Base-by-base conservation (phyloP, 495 filamentous ascomycete species). In the Annulohypoxylon maeteangense region DNA sequence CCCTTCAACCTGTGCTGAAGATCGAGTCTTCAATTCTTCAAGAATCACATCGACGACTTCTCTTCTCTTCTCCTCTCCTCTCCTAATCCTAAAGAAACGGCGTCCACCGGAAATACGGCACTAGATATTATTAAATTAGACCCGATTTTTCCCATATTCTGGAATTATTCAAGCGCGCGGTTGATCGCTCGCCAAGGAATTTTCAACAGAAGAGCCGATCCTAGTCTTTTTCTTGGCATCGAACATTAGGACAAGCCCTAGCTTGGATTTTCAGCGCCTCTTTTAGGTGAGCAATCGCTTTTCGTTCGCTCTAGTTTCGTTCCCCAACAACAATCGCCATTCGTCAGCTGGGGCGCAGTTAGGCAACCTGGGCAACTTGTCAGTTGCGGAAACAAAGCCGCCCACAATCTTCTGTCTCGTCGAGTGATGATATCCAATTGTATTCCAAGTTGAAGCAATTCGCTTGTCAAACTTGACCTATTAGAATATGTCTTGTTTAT, bases 321-420 rank as follows among this genome's bases (percentile, higher is more conserved):
- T 27, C 3, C 44, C 68, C 65, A 55, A 32, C 40, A 16, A 44
- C 59, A 67, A 56, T 65, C 61, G 55, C 65, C 70, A 72, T 65
- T 68, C 65, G 65, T 73, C 70, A 73, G 29, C 65, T 73, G 54
- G 54, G 70, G 70, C 70, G 70, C 65, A 68, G 70, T 55, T 60
- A 47, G 31, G 56, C 14, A 47, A 12, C 32, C 59, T 48, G 51
- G 31, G 56, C 14, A 47, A 12, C 32, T 53, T 48, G 51, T 47
- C 51, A 63, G 53, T 8, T 34, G 20, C 16, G 34, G 22, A 7
- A 57, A 65, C 53, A 68, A 67, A 67, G 63, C 69, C 51, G 59
- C 60, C 60, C 42, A 23, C n/a, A 32, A 29, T 59, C 57, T 50
- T 62, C 50, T 31, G 32, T 55, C 61, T 47, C 40, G 64, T 68